Base-by-base conservation (phyloP, 1,284 basidiomycete genomes). In the Vanrija sp. region DNA sequence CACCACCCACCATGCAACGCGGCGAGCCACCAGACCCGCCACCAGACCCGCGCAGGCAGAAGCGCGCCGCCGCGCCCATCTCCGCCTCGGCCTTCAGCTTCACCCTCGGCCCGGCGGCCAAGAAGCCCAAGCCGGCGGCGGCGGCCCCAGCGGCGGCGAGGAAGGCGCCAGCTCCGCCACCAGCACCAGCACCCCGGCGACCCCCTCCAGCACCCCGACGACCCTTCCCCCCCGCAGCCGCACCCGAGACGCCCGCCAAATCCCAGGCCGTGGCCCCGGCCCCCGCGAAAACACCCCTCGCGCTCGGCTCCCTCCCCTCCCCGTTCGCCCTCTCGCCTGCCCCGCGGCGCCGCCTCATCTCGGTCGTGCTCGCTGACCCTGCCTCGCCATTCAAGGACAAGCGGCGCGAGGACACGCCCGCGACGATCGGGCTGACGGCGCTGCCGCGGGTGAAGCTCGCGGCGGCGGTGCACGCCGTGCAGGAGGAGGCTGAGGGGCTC, bases 41-140 rank as follows among this genome's bases (percentile, higher is more conserved):
- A 23, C 44, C 35, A 18, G 31, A 31, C 24, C 35, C 36, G 41
- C 41, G n/a, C n/a, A n/a, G 23, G 37, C 38, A 42, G 14, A 67
- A 67, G 45, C 56, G 64, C 10, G 51, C 49, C 5, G 31, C 31
- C 15, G 60, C 63, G 8, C 61, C 62, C 1, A 63, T 65, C 23
- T 63, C 56, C 20, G 51, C 66, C n/a, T 59, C 45, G 3, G 66
- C 66, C 0, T 66, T 64, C 39, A 53, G 53, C 18, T 67, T 67
- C 51, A 60, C 62, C 10, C 49, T 67, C 38, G 43, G 41, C 15
- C 53, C 59, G 1, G 47, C 54, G 4, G 45, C 48, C 12, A 67
- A 67, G 63, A 66, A 60, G 59, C 16, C 53, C 14, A 49, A 41
- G 45, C 25, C 22, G 4, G 12, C 35, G 8, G 24, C 18, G 27